A percentile compares a stretch with the other conserved stretches of the same genome.
These are phyloP conservation scores for Fraxinus albicans DNA, from an alignment of 305 asterid species.

Conservation along the genomic window DNA sequence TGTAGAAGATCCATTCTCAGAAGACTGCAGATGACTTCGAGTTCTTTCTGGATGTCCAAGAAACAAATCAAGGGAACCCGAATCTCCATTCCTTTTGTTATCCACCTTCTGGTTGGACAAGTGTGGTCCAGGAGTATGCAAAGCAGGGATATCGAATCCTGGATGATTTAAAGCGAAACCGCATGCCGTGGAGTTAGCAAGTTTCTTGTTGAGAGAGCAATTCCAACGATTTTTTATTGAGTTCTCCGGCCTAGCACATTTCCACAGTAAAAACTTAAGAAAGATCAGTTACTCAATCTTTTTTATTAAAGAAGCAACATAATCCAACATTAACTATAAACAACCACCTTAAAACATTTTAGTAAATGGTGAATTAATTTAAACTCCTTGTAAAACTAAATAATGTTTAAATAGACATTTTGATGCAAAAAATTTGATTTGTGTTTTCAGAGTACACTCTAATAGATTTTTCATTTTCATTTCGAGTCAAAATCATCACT, in stretches of 20 bases:
- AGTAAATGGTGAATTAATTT: background rate
- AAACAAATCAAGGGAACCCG: slow-evolving; percentile 9
- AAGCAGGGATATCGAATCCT: background rate
- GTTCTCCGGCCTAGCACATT: slow-evolving; percentile 39
- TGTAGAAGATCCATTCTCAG: background rate
- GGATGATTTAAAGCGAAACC: slow-evolving; percentile 7
- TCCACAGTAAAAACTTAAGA: background rate
- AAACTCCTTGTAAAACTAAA: background rate
- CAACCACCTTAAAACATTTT: background rate
- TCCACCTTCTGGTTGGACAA: background rate
- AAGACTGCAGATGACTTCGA: background rate
- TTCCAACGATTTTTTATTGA: slow-evolving; percentile 56
- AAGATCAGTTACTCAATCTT: background rate
- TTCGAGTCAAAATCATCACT: background rate
- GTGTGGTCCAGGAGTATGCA: background rate
- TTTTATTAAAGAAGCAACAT: background rate
- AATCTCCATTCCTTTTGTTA: background rate
- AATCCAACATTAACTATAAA: background rate
- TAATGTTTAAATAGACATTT: background rate
- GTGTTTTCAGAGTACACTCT: background rate
- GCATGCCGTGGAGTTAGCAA: background rate
- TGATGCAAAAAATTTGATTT: background rate
- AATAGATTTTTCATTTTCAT: background rate
- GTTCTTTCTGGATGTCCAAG: slow-evolving; percentile 19
- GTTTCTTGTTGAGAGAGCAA: slow-evolving; percentile 44